Base-by-base conservation (phyloP, 140 eudicot species). In the Anethum foeniculum region DNA sequence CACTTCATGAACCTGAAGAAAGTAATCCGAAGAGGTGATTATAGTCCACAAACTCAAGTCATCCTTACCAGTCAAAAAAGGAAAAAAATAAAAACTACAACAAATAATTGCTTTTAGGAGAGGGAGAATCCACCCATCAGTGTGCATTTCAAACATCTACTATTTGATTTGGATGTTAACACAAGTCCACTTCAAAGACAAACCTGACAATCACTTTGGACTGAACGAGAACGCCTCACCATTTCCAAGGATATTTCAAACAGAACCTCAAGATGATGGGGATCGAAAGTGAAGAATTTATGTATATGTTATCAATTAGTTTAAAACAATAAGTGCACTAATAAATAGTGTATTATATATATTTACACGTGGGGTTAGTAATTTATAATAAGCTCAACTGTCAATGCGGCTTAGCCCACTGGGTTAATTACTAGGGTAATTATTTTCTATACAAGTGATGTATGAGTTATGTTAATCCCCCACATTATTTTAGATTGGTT, bases 1-100 rank as follows among this genome's bases (percentile, higher is more conserved):
- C 82, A 91, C 93, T 87, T 91, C 97, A 86, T 85, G 88, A 76
- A 89, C 88, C 97, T 94, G 88, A 71, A 15, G 41, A 58, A 34
- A 52, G 76, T 47, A 36, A 72, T 60, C 56, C 43, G 2, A 23
- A 51, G 69, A 46, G 81, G 81, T 21, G 75, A 25, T 47, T 75
- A 46, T 11, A 23, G 44, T 79, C 7, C 10, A 62, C 5, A 0
- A 60, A 25, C 67, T 14, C n/a, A 6, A 41, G 12, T n/a, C 60
- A 10, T 58, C 41, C 65, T 62, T 2, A 39, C 56, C 54, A 21
- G 25, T 38, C 43, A 60, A 27, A 3, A 19, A 6, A 39, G 43
- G 43, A 39, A 39, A 10, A 41, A 75, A 25, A n/a, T n/a, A n/a
- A 62, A 62, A 25, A 27, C 34, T 62, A 60, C 14, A 60, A 60